These are phyloP conservation scores for Rhododendron henanense DNA, from an alignment of 148 eudicot species.

Conservation along the genomic window DNA sequence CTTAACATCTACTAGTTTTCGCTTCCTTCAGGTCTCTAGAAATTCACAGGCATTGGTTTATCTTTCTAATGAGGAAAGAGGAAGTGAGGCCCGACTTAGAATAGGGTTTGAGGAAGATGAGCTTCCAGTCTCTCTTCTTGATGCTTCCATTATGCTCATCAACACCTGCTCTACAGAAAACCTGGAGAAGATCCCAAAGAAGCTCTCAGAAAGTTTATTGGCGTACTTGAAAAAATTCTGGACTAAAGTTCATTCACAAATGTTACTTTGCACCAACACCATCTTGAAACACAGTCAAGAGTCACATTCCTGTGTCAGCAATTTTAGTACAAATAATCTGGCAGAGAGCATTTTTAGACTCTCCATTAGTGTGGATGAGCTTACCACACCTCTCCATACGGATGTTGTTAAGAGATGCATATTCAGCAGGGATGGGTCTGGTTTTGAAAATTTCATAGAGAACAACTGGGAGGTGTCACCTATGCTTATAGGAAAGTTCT, in stretches of 20 bases:
- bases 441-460: conserved; percentile 43
- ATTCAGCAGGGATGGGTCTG: conserved; percentile 31
- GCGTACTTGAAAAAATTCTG: conserved; percentile 44
- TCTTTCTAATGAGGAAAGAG: conserved; percentile 22
- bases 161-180: conserved; percentile 55
- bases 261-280: conserved; percentile 23
- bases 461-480: conserved; percentile 75
- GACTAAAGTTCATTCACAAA: conserved; percentile 37
- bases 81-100: conserved; percentile 27
- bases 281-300: conserved; percentile 12
- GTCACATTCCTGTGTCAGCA: conserved; percentile 33
- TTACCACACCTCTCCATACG: conserved; percentile 12
- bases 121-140: conserved; percentile 41
- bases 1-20: conserved; percentile 54
- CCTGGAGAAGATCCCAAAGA: conserved; percentile 43
- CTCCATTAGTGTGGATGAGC: conserved; percentile 31
- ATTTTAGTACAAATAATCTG: conserved; percentile 37
- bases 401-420: conserved; percentile 37
- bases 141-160: conserved; percentile 46
- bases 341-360: conserved; percentile 75
- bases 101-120: conserved; percentile 44
- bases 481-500: conserved; percentile 32
- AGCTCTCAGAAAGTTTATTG: conserved; percentile 26
- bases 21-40: conserved; percentile 55
- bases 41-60: conserved; percentile 26